Evolutionary conservation across 257 asterid species (phyloP).

Genomic region (Nyctanthes arbortristis): DNA sequence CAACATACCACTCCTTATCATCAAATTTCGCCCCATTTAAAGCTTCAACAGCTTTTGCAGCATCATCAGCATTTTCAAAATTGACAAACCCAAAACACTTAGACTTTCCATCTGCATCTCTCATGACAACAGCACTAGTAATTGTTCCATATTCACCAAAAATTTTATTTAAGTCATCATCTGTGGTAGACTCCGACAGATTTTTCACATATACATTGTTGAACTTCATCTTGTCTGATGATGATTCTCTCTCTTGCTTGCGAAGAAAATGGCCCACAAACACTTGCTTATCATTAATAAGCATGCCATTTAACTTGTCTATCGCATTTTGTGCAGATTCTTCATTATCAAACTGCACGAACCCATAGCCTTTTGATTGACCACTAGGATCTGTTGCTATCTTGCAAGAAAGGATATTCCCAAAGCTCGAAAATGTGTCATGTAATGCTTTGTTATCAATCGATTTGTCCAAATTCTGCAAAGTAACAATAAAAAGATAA

Average conservation of each 20-base stretch:
- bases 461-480: constrained; percentile 4
- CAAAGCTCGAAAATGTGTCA: constrained; percentile 4
- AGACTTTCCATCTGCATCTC: background rate
- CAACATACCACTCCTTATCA: constrained; percentile 18
- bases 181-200: background rate
- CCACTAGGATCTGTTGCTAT: constrained; percentile 4
- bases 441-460: constrained; percentile 4
- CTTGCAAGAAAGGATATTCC: background rate
- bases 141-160: background rate
- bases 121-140: constrained; percentile 13
- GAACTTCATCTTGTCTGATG: background rate
- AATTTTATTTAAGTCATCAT: background rate
- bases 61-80: constrained; percentile 18
- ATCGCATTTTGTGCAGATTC: constrained; percentile 13
- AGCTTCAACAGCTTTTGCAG: constrained; percentile 13
- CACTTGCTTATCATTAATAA: constrained; percentile 4
- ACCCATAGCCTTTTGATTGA: constrained; percentile 1
- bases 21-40: constrained; percentile 6
- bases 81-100: constrained; percentile 17
- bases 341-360: background rate
- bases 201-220: constrained; percentile 9
- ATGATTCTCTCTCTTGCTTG: constrained; percentile 13
- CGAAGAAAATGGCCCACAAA: constrained; percentile 9
- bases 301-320: constrained; percentile 5
- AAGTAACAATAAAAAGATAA: background rate